Evolutionary conservation across 2,329 filamentous ascomycete species (phyloP).

Genomic region (Hymenoscyphus repandus): DNA sequence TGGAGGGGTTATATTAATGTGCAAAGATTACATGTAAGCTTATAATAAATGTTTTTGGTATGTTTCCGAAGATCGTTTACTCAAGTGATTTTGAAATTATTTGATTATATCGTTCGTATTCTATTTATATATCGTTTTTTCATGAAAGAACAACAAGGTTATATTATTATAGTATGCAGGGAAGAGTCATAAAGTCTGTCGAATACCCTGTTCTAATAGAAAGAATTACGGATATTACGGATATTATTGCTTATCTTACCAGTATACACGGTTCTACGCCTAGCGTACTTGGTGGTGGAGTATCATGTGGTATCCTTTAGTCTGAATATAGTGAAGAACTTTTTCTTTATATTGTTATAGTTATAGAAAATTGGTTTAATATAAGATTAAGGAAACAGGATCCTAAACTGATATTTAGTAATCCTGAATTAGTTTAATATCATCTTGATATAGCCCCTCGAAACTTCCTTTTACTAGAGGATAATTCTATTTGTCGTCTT

Average conservation of each 20-base stretch:
- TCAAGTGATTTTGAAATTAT: no score
- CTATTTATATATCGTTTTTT: conserved; percentile 9
- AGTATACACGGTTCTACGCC: conserved; percentile 5
- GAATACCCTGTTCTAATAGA: conserved; percentile 6
- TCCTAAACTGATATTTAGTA: conserved; percentile 7
- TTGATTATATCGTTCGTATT: conserved; percentile 5
- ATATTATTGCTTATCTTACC: conserved; percentile 9
- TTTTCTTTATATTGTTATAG: conserved; percentile 7
- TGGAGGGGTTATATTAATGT: no score
- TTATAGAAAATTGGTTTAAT: conserved; percentile 9
- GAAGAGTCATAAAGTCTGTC: conserved; percentile 6
- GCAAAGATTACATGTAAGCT: no score
- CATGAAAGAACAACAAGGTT: conserved; percentile 6
- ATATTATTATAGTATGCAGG: conserved; percentile 11
- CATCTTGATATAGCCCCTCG: conserved; percentile 10
- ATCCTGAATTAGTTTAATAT: conserved; percentile 6
- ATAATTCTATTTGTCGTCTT: conserved; percentile 11
- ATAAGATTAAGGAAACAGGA: conserved; percentile 8
- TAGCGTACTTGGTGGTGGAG: conserved; percentile 7
- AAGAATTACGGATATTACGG: conserved; percentile 4
- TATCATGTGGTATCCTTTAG: conserved; percentile 7
- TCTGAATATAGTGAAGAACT: conserved; percentile 8
- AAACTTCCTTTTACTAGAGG: conserved; percentile 9
- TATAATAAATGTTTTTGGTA: no score
- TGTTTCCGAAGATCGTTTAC: no score